These are phyloP conservation scores for Nicotiana paniculata DNA, from an alignment of 257 asterid species.

Conservation along the genomic window DNA sequence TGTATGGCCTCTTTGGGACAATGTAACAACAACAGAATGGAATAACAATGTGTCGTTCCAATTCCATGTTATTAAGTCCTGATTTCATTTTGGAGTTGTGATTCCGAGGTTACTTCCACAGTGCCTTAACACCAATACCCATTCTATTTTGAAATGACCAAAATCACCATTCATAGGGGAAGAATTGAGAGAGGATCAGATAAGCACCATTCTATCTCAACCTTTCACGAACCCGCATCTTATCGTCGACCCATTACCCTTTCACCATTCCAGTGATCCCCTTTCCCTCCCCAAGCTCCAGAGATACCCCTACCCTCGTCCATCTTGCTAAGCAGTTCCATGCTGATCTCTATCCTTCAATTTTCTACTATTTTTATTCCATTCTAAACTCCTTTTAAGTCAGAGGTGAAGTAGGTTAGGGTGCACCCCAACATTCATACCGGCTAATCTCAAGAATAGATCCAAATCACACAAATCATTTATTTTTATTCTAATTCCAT, in stretches of 20 bases:
- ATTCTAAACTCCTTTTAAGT: neutral
- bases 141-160: neutral
- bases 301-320: neutral
- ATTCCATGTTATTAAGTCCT: neutral
- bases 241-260: neutral
- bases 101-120: neutral
- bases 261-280: neutral
- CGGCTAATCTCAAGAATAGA: neutral
- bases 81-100: neutral
- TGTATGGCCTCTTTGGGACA: neutral
- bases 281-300: neutral
- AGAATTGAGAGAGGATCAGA: neutral
- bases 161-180: neutral
- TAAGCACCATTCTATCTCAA: neutral
- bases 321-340: neutral
- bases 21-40: neutral
- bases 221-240: neutral
- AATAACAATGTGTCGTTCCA: neutral
- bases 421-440: neutral
- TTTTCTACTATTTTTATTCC: neutral
- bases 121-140: neutral
- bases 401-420: neutral
- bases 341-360: too few species aligned
- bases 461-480: neutral
- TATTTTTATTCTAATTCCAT: neutral